These are phyloP conservation scores for Fusarium pseudograminearum DNA, from an alignment of 2,329 filamentous ascomycete genomes.

Conservation along the genomic window DNA sequence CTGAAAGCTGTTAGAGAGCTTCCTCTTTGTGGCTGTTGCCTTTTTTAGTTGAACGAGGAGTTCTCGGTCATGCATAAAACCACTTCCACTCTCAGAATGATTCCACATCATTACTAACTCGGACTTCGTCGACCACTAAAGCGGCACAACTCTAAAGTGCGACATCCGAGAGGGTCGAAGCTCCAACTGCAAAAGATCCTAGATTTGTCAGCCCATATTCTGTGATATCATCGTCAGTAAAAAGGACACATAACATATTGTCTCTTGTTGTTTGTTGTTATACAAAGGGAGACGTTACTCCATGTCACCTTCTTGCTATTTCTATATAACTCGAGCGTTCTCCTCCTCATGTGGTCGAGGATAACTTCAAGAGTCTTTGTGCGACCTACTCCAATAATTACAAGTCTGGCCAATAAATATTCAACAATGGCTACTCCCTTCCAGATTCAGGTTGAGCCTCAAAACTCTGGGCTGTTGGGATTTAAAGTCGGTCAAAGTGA, in stretches of 20 bases:
- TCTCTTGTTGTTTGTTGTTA: not conserved
- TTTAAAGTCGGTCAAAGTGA: constrained; percentile 66
- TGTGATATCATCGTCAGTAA: constrained; percentile 25
- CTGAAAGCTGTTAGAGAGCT: not conserved
- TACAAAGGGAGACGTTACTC: not conserved
- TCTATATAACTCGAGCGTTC: not conserved
- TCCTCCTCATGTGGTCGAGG: constrained; percentile 30
- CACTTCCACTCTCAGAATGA: constrained; percentile 15
- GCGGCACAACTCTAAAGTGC: not conserved
- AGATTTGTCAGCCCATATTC: constrained; percentile 32
- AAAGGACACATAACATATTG: not conserved
- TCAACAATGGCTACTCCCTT: constrained; percentile 60
- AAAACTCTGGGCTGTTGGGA: constrained; percentile 64
- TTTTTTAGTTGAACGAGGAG: not conserved
- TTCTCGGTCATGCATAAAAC: not conserved
- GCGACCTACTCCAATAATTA: constrained; percentile 12
- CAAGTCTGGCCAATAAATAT: constrained; percentile 2
- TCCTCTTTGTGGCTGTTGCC: not conserved
- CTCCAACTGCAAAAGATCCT: not conserved
- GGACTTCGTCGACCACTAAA: not conserved
- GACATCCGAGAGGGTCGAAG: constrained; percentile 7
- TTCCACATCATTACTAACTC: constrained; percentile 8
- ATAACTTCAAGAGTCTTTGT: constrained; percentile 27
- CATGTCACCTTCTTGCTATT: not conserved
- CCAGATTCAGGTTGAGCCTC: constrained; percentile 60